Percentiles rank a stretch among this genome's conserved stretches.
Evolutionary conservation across 805 yeast genomes (phyloP).

Genomic region (Kodamaea hsintzibuensis): DNA sequence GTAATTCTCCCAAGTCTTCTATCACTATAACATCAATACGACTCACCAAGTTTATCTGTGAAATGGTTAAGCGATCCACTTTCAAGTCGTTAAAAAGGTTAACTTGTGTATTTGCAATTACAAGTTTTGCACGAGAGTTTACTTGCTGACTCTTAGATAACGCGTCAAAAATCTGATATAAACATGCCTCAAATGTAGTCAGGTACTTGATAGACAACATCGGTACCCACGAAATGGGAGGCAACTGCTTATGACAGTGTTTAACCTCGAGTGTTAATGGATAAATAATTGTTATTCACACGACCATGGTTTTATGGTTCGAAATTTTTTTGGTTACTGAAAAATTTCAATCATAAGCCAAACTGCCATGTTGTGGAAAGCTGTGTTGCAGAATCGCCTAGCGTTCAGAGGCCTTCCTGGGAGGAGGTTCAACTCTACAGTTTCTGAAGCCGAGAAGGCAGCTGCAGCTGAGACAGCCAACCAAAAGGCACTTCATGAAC

Average conservation of each 20-base stretch:
- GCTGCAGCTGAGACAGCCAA: conserved; percentile 11
- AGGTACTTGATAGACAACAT: neutral
- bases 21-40: conserved; percentile 3
- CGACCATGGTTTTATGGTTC: neutral
- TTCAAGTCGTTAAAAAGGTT: neutral
- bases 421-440: conserved; percentile 6
- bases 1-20: conserved; percentile 1
- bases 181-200: neutral
- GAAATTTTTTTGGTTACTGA: neutral
- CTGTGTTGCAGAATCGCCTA: neutral
- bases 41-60: neutral
- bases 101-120: neutral
- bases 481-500: conserved; percentile 38
- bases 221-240: neutral
- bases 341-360: neutral
- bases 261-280: neutral
- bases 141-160: neutral
- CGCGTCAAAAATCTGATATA: neutral
- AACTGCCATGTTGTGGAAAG: neutral
- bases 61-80: neutral
- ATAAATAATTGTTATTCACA: neutral
- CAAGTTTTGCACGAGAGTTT: neutral
- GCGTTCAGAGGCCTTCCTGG: neutral
- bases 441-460: neutral
- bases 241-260: neutral